Evolutionary conservation across 2,329 filamentous ascomycete genomes (phyloP).

Genomic region (Leptographium procerum): DNA sequence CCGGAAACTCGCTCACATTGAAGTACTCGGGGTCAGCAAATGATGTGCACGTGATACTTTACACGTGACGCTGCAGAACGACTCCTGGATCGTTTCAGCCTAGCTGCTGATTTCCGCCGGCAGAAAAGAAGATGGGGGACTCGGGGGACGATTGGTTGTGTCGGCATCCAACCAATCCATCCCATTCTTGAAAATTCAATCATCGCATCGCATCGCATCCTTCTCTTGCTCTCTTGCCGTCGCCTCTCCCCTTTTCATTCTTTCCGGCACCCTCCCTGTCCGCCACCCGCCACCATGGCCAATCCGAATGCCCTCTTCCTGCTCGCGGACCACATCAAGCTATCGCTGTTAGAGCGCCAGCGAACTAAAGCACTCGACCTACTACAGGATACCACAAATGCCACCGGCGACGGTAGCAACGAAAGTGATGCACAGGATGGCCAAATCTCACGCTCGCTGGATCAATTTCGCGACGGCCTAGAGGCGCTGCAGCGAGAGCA

Average conservation of each 20-base stretch:
- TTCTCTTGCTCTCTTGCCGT: background rate
- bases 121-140: background rate
- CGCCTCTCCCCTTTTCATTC: background rate
- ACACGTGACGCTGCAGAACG: background rate
- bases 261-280: background rate
- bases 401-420: background rate
- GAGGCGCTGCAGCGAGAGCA: conserved; percentile 55
- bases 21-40: background rate
- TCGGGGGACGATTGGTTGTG: background rate
- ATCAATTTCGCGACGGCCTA: conserved; percentile 74
- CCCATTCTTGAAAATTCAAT: background rate
- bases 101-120: background rate
- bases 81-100: background rate
- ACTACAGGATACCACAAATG: conserved; percentile 33
- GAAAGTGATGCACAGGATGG: conserved; percentile 64
- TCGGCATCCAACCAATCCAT: background rate
- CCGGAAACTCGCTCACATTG: background rate
- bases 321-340: conserved; percentile 91
- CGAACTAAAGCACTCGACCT: conserved; percentile 73
- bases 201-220: background rate
- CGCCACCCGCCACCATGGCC: conserved; percentile 28
- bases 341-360: conserved; percentile 85
- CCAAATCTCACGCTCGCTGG: conserved; percentile 78
- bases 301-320: conserved; percentile 73
- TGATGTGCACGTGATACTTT: background rate